phyloP scores from a whole-genome alignment of 176 grass and related monocot species.

The Canna indica region DNA sequence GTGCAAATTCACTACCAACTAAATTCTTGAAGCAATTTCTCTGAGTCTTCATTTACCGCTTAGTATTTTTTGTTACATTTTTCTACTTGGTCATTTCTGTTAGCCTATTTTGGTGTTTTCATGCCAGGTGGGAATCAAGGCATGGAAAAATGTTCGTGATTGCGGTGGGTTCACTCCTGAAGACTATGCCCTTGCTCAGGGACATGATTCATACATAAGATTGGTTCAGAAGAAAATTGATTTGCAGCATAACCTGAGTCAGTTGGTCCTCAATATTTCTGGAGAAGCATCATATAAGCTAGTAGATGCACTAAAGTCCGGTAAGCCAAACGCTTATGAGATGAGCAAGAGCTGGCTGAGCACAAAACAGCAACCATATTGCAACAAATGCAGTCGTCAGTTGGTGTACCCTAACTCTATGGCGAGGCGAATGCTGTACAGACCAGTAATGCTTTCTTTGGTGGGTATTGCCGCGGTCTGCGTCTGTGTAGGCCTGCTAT shows the following conservation, averaged over 20 bases:
- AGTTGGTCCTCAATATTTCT: slow-evolving; percentile 31
- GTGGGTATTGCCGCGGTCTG: slow-evolving; percentile 80
- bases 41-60: background rate
- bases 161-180: slow-evolving; percentile 50
- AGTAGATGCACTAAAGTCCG: slow-evolving; percentile 13
- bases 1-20: background rate
- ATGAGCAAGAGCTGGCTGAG: slow-evolving; percentile 29
- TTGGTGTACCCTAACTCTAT: slow-evolving; percentile 14
- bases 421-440: slow-evolving; percentile 60
- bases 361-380: slow-evolving; percentile 25
- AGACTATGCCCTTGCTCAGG: slow-evolving; percentile 50
- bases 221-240: slow-evolving; percentile 76
- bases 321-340: slow-evolving; percentile 38
- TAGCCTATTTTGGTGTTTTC: slow-evolving; percentile 1
- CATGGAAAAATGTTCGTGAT: slow-evolving; percentile 58
- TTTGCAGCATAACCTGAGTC: slow-evolving; percentile 20
- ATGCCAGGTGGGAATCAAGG: slow-evolving; percentile 52
- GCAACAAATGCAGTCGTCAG: slow-evolving; percentile 37
- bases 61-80: slow-evolving; percentile 7
- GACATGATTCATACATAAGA: slow-evolving; percentile 43
- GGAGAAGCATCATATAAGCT: slow-evolving; percentile 16
- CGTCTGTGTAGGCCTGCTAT: slow-evolving; percentile 69
- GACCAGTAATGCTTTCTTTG: slow-evolving; percentile 78
- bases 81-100: slow-evolving; percentile 6
- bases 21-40: background rate